Base-by-base conservation (phyloP, 2,329 filamentous ascomycete species). In the Pestalotiopsis sp. region DNA sequence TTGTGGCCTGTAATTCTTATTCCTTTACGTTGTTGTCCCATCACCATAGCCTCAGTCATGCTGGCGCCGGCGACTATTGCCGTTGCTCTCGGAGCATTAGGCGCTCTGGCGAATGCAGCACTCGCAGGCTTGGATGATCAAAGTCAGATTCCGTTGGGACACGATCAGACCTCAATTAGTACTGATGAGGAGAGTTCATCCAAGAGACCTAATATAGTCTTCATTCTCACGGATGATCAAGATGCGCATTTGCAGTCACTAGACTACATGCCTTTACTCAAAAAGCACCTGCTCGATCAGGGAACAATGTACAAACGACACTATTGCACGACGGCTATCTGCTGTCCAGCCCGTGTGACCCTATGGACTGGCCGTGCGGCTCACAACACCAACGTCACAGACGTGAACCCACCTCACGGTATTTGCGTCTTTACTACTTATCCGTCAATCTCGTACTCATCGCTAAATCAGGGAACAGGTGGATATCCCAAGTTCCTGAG, bases 311-410 rank as follows among this genome's bases (percentile, higher is more conserved):
- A 86, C 70, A 77, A 78, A 23, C 84, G 82, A 39, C 88, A 90
- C 71, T 90, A 85, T 67, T 88, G 87, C 68, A 90, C 88, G 0
- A 83, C 87, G 1, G 79, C 87, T 0, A 70, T 88, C 1, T 90
- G 87, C 74, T 90, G 87, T 72, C 87, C 87, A 0, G 88, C 86
- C 0, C 80, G 88, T n/a, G 88, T 89, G 2, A 86, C 81, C 45
- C 74, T 90, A 11, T 87, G 84, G 84, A 90, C 88, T 0, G 88
- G 88, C 2, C 84, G 84, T 72, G 83, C 86, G 7, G 85, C 88
- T 2, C 89, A 91, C 71, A 90, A 90, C 69, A 90, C 88, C 2
- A 90, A 91, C 74, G 87, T 91, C 2, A 91, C 89, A 0, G 80
- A 83, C 59, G 77, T 83, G 5, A 74, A 64, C 57, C 78, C 86